Evolutionary conservation across 2,329 filamentous ascomycete species (phyloP), one percentile per base, ranked within the genome.

Genomic region (Chalaropsis ovoidea): DNA sequence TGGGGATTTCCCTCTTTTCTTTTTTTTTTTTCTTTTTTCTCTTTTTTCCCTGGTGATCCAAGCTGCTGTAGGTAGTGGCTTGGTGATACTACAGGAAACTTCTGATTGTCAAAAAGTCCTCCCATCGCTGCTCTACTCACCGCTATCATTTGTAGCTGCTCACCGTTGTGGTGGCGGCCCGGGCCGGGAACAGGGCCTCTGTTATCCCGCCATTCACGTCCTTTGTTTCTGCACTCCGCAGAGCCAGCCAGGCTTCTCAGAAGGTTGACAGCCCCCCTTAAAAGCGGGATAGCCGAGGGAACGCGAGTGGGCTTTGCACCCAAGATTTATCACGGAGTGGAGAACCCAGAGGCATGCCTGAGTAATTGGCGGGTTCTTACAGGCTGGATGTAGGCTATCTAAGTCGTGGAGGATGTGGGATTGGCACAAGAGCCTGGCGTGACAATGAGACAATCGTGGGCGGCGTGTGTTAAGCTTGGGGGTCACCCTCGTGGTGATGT

Each of bases 271-370:
- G 15, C 10, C 43, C 8, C 13, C n/a, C 2, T n/a, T 4, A 13
- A 8, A 10, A 17, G 17, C 54, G 54, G 54, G 2, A 39, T 58
- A 19, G 31, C 54, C 54, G 54, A 58, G 31, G 19, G 54, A 39
- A 19, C 43, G 24, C 43, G 24, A 39, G 27, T 39, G 31, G 31
- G 54, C 15, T 35, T 31, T 27, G 17, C 54, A 39, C 27, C 15
- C 24, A 39, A 15, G n/a, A 39, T 39, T n/a, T 31, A 39, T 19
- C 27, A 58, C 22, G 4, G 27, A 39, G 24, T 39, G 54, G 64
- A 70, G 73, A 73, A 75, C 75, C 74, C 71, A 39, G 10, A 22
- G 17, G n/a, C n/a, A 22, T 19, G 17, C 10, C 17, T 63, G 61
- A 63, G 61, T 63, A 39, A 63, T 63, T 22, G 15, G 11, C 10